These are phyloP conservation scores for Starmerella sp. DNA, from an alignment of 805 yeast species.

Conservation along the genomic window DNA sequence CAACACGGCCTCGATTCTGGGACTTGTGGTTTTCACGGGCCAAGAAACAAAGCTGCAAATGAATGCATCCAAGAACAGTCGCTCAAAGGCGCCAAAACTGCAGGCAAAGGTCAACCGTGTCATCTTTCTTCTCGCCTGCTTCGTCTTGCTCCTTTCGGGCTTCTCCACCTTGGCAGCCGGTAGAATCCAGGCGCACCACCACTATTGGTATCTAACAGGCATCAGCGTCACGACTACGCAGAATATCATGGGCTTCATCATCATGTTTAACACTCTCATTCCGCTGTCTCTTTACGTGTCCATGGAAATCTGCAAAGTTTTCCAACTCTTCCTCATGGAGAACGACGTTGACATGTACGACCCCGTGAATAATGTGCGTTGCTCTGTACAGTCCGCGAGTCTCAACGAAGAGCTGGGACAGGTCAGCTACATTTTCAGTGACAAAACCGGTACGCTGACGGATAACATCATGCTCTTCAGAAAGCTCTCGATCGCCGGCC, in stretches of 20 bases:
- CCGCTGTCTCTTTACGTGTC: conserved; percentile 92
- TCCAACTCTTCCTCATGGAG: conserved; percentile 71
- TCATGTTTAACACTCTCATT: conserved; percentile 93
- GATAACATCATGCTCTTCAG: conserved; percentile 90
- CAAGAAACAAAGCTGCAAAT: conserved; percentile 91
- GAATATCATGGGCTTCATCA: conserved; percentile 87
- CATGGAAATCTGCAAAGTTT: conserved; percentile 86
- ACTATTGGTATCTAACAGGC: conserved; percentile 60
- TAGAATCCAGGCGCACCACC: conserved; percentile 15
- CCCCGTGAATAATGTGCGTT: conserved; percentile 70
- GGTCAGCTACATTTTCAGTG: conserved; percentile 87
- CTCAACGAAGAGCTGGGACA: conserved; percentile 95
- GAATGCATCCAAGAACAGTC: conserved; percentile 83
- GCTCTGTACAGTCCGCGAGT: conserved; percentile 90
- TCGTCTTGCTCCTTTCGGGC: conserved; percentile 62
- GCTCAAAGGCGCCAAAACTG: conserved; percentile 86
- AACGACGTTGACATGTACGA: conserved; percentile 95
- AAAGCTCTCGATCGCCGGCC: conserved; percentile 76
- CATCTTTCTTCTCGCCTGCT: conserved; percentile 74
- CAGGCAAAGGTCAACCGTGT: conserved; percentile 74
- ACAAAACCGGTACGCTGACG: conserved; percentile 94
- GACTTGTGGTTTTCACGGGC: conserved; percentile 84
- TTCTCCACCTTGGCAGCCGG: conserved; percentile 76
- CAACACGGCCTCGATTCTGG: conserved; percentile 65
- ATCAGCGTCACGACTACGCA: conserved; percentile 78